Evolutionary conservation across 768 basidiomycete species (phyloP), one percentile per base, ranked within the genome.

Genomic region (Cystobasidium tubakii): DNA sequence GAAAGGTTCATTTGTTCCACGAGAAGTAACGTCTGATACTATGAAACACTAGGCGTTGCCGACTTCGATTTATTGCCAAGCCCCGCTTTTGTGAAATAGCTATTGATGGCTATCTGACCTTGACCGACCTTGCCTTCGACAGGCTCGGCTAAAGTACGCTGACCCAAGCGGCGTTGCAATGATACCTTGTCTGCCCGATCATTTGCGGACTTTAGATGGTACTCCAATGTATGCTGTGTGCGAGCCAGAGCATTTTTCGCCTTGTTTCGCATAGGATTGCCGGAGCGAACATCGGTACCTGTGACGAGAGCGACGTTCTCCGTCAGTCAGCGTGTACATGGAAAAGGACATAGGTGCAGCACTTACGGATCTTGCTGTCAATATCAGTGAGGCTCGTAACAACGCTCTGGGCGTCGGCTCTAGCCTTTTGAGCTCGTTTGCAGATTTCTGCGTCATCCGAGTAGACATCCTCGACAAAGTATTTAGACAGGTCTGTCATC

Each of bases 291-390:
- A 31, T 71, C 10, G 36, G 50, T 57, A 9, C 69, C 69, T 71
- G 69, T 27, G 21, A 19, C 6, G 7, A 39, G 6, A 39, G 55
- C n/a, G 46, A 23, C 43, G 33, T n/a, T 50, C n/a, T n/a, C n/a
- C 25, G 62, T n/a, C 53, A 54, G 33, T 4, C 9, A 57, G 66
- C 50, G 31, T 9, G 36, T 4, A 57, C 69, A 15, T 27, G 9
- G 15, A 23, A 42, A 53, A 4, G 15, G 9, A 43, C 39, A 12
- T 42, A 10, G 54, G 55, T 19, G 21, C 6, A 21, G 25, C 23
- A 60, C 69, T 44, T 43, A 71, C 69, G 69, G 33, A 71, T 9
- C 69, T 60, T 71, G 69, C 69, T 71, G 19, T 71, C 69, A 10
- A 46, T 62, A 19, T 36, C 33, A 7, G 23, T 46, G 19, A 71